Conservation (phyloP, 108 stramenopile species). For the Thalassiosira profunda region DNA sequence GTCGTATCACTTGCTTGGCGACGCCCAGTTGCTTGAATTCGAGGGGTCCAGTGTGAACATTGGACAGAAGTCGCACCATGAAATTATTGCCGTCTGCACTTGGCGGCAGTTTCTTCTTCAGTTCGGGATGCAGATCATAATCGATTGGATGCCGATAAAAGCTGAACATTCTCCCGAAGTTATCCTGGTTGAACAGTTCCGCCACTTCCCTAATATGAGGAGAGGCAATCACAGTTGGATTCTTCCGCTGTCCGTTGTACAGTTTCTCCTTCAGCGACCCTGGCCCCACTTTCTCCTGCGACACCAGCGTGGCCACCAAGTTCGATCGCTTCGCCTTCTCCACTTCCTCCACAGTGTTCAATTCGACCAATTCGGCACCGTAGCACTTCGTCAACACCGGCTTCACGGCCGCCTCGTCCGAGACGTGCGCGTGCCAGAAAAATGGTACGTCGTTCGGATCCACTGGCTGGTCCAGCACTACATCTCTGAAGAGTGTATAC, state of each 20-base stretch:
- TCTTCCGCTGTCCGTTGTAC: conserved; percentile 35
- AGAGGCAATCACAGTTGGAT: conserved; percentile 41
- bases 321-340: conserved; percentile 39
- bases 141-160: conserved; percentile 61
- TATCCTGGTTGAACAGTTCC: conserved; percentile 48
- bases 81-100: conserved; percentile 43
- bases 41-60: conserved; percentile 28
- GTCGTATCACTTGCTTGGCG: conserved; percentile 57
- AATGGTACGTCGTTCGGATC: conserved; percentile 45
- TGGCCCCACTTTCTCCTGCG: conserved; percentile 20
- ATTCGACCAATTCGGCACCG: conserved; percentile 47
- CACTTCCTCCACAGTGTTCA: conserved; percentile 41
- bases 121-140: conserved; percentile 51
- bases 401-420: conserved; percentile 43
- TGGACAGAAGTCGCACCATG: conserved; percentile 36
- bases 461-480: conserved; percentile 59
- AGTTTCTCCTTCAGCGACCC: conserved; percentile 14
- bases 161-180: conserved; percentile 48
- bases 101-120: conserved; percentile 24
- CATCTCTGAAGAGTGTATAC: conserved; percentile 53
- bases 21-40: conserved; percentile 57
- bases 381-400: conserved; percentile 43
- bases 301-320: conserved; percentile 23
- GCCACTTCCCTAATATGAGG: conserved; percentile 54
- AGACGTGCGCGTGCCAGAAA: conserved; percentile 51